Base-by-base conservation (phyloP, 1,284 basidiomycete genomes). In the Tilletia indica region DNA sequence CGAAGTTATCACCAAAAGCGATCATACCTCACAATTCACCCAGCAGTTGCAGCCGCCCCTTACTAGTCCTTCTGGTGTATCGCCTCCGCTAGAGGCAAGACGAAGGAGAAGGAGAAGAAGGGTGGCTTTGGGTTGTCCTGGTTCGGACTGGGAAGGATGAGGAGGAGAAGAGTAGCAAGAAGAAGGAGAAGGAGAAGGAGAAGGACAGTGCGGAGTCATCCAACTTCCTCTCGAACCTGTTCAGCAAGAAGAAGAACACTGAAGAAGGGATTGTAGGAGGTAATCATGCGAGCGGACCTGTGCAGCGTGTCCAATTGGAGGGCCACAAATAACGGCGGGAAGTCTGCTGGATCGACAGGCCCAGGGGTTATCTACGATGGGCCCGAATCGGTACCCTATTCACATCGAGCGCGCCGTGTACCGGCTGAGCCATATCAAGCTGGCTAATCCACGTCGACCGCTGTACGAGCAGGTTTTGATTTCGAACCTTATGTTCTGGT, bases 401-500 rank as follows among this genome's bases (percentile, higher is more conserved):
- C 96, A 98, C 82, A 94, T 99, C 77, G 96, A 99, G 85, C 89
- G 96, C 34, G 96, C 96, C 2, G 95, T 99, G 68, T 99, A 99
- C 86, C 88, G 96, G 69, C 87, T 99, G 68, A 94, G 92, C 83
- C 96, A 99, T 83, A 98, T 99, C 87, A 99, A 99, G 86, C 88
- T 99, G 61, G 96, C 97, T 34, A 98, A 99, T 85, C 95, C 96
- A 11, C 89, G 97, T 69, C 88, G 96, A 58, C 94, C 97, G 21
- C 87, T 99, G 19, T 98, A 97, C 81, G 97, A 99, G 86, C 96
- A 99, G 85, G 96, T 99, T 68, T 87, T 99, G 74, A 99, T 99
- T 85, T 97, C 94, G 80, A 99, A 99, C 85, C 88, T 99, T 78
- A 99, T 98, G 95, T 99, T 99, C 87, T 99, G 96, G 96, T 99